These are phyloP conservation scores for Stachybotrys chartarum DNA, from an alignment of 2,329 filamentous ascomycete genomes.

Conservation along the genomic window DNA sequence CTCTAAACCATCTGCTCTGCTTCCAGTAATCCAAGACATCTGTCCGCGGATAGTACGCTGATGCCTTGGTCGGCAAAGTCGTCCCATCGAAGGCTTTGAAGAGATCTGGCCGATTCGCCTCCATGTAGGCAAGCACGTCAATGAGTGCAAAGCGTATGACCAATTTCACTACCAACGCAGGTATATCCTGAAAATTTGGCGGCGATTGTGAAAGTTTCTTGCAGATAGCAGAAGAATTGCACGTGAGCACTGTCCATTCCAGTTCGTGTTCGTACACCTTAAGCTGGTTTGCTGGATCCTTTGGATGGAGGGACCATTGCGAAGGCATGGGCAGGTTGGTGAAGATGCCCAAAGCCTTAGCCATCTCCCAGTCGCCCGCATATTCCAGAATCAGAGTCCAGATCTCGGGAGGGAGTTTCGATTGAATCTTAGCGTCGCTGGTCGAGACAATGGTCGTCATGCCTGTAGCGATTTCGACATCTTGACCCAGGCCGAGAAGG, in stretches of 20 bases:
- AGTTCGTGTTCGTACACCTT: constrained; percentile 70
- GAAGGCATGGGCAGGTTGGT: constrained; percentile 66
- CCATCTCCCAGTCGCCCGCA: constrained; percentile 84
- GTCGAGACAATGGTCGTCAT: constrained; percentile 24
- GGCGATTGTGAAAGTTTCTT: constrained; percentile 65
- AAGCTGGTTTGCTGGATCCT: constrained; percentile 54
- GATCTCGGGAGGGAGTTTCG: constrained; percentile 69
- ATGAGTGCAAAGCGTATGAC: constrained; percentile 88
- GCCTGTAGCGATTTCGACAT: constrained; percentile 50
- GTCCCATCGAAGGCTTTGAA: constrained; percentile 84
- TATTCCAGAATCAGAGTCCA: constrained; percentile 85
- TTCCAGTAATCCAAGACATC: constrained; percentile 91
- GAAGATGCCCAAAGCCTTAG: constrained; percentile 72
- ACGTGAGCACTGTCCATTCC: constrained; percentile 77
- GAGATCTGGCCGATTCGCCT: constrained; percentile 58
- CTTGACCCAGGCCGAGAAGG: constrained; percentile 64
- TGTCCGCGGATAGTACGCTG: constrained; percentile 74
- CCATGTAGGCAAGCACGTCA: constrained; percentile 64
- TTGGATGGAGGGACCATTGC: constrained; percentile 59
- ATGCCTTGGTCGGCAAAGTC: constrained; percentile 81
- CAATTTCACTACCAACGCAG: constrained; percentile 74
- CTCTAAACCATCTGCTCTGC: constrained; percentile 71
- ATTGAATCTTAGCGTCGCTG: constrained; percentile 24
- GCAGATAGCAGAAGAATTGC: constrained; percentile 63
- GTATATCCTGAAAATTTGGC: constrained; percentile 63